A percentile compares a stretch with the other conserved stretches of the same genome.
These are phyloP conservation scores for Pseudogymnoascus destructans DNA, from an alignment of 2,329 filamentous ascomycete species.

Conservation along the genomic window DNA sequence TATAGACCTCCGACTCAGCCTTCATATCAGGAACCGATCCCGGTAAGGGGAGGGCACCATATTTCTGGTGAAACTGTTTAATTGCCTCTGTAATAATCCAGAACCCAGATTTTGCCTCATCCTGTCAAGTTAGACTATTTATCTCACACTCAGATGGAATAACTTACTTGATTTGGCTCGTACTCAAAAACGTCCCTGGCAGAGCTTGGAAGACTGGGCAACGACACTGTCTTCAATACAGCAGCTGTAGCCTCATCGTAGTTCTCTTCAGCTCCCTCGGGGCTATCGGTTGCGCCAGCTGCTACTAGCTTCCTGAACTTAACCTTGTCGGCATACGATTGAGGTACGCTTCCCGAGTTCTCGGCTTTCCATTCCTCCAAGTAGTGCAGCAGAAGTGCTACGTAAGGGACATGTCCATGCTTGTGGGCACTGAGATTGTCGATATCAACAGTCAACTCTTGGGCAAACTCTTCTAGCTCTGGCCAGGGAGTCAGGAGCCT, in stretches of 20 bases:
- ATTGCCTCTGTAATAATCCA: slow-evolving; percentile 82
- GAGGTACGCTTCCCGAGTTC: slow-evolving; percentile 56
- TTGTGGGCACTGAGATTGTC: slow-evolving; percentile 61
- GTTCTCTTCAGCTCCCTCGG: slow-evolving; percentile 90
- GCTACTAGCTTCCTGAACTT: slow-evolving; percentile 64
- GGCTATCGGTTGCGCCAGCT: slow-evolving; percentile 50
- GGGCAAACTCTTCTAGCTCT: slow-evolving; percentile 56
- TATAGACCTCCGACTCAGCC: slow-evolving; percentile 78
- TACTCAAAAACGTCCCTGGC: slow-evolving; percentile 71
- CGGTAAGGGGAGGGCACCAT: slow-evolving; percentile 66
- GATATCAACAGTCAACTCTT: slow-evolving; percentile 54
- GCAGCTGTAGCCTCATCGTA: slow-evolving; percentile 84
- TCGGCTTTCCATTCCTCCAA: slow-evolving; percentile 64
- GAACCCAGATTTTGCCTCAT: slow-evolving; percentile 50
- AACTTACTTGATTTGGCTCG: slow-evolving; percentile 36
- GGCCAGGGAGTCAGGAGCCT: slow-evolving; percentile 77
- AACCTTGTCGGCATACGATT: slow-evolving; percentile 71
- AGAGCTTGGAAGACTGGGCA: slow-evolving; percentile 51
- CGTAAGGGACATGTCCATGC: slow-evolving; percentile 84
- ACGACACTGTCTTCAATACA: slow-evolving; percentile 74
- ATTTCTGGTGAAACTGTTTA: slow-evolving; percentile 58
- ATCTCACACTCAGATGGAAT: background rate
- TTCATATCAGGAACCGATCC: slow-evolving; percentile 96
- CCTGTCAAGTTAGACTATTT: slow-evolving; percentile 20
- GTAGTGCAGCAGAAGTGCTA: slow-evolving; percentile 71